phyloP scores from a whole-genome alignment of 768 basidiomycete species.

The Hericium coralloides region DNA sequence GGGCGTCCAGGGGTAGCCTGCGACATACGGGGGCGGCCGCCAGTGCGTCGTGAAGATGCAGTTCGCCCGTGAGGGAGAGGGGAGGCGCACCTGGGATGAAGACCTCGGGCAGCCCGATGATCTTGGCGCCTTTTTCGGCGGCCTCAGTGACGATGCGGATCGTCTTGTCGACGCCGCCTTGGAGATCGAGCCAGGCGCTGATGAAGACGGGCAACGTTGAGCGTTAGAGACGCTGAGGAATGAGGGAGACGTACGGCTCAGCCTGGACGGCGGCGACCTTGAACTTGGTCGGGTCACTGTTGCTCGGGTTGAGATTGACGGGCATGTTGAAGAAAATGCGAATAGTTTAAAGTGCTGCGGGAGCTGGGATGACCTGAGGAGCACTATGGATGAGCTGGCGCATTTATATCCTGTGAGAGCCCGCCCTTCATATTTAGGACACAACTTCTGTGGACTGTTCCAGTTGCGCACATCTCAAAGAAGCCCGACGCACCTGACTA shows the following conservation, averaged over 20 bases:
- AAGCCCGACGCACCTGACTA: too few relatives aligned
- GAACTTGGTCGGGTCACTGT: not conserved
- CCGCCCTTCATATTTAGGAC: too few relatives aligned
- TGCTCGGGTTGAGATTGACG: not conserved
- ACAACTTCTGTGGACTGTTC: too few relatives aligned
- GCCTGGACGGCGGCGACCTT: not conserved
- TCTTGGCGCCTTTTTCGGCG: not conserved
- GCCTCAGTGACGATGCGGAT: not conserved
- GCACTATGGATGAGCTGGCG: too few relatives aligned
- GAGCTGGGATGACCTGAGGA: too few relatives aligned
- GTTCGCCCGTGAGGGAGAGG: not conserved
- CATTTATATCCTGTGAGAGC: too few relatives aligned
- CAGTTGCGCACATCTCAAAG: too few relatives aligned
- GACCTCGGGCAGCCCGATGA: not conserved
- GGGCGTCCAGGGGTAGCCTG: not conserved
- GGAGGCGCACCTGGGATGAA: not conserved
- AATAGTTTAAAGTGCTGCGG: too few relatives aligned
- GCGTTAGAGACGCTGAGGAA: not conserved
- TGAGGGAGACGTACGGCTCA: not conserved
- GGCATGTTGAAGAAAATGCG: not conserved
- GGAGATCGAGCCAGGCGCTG: not conserved
- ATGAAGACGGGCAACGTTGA: not conserved
- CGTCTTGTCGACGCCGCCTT: not conserved
- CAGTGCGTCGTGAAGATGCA: not conserved
- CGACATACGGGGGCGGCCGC: not conserved